Percentiles rank a stretch among this genome's conserved stretches.
Evolutionary conservation across 2,329 filamentous ascomycete species (phyloP).

Genomic region (Cryphonectria radicalis): DNA sequence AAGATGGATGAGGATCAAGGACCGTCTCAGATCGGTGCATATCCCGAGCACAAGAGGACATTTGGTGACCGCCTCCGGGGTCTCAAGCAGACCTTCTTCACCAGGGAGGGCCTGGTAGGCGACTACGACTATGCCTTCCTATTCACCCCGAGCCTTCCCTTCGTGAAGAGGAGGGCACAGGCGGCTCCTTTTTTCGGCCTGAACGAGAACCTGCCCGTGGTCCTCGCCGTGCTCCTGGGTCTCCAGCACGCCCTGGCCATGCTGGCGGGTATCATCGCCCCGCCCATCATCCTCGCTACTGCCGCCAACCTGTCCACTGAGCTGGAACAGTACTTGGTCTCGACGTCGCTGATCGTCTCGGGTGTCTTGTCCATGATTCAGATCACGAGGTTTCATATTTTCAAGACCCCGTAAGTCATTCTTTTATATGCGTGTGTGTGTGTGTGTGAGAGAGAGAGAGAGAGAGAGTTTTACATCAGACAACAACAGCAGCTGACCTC

Average conservation of each 20-base stretch:
- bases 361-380: slow-evolving; percentile 76
- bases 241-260: slow-evolving; percentile 81
- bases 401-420: slow-evolving; percentile 60
- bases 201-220: slow-evolving; percentile 75
- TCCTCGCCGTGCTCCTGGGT: slow-evolving; percentile 74
- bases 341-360: slow-evolving; percentile 77
- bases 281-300: slow-evolving; percentile 72
- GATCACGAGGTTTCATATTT: slow-evolving; percentile 77
- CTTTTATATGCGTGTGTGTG: neutral
- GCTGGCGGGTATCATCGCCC: slow-evolving; percentile 76
- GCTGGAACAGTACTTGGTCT: slow-evolving; percentile 77
- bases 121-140: slow-evolving; percentile 90
- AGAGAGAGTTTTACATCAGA: neutral
- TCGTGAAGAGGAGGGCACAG: slow-evolving; percentile 66
- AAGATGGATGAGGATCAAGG: slow-evolving; percentile 62
- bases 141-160: slow-evolving; percentile 81
- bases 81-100: slow-evolving; percentile 52
- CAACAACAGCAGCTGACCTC: neutral
- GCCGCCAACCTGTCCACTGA: slow-evolving; percentile 64
- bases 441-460: neutral
- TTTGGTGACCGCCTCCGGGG: slow-evolving; percentile 38
- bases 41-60: slow-evolving; percentile 39
- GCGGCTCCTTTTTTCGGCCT: slow-evolving; percentile 85
- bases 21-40: slow-evolving; percentile 54
- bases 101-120: slow-evolving; percentile 76